These are phyloP conservation scores for Fimicolochytrium jonesii DNA, from an alignment of 192 early-diverging fungal genomes.

Conservation along the genomic window DNA sequence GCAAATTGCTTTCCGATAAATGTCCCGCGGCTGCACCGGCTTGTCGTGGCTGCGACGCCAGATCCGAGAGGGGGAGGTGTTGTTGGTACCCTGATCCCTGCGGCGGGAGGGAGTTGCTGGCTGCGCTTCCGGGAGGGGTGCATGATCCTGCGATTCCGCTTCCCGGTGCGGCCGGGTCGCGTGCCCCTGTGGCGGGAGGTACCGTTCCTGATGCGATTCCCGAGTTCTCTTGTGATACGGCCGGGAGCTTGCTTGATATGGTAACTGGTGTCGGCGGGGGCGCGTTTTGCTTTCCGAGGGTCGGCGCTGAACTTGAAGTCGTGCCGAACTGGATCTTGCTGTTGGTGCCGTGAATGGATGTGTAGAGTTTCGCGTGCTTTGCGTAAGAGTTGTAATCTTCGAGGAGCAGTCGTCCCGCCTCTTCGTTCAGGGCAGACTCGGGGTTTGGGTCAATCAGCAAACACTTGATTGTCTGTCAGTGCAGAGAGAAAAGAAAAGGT, in stretches of 20 bases:
- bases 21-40: too few species aligned
- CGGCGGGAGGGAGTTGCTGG: too few species aligned
- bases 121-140: too few species aligned
- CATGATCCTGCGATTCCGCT: too few species aligned
- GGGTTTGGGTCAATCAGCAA: conserved; percentile 91
- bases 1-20: too few species aligned
- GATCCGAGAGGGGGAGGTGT: too few species aligned
- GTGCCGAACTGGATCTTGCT: not conserved
- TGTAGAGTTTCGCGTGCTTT: conserved; percentile 72
- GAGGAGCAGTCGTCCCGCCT: conserved; percentile 84
- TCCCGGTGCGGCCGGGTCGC: too few species aligned
- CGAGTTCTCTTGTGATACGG: not conserved
- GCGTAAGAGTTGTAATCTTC: conserved; percentile 86
- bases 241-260: not conserved
- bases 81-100: too few species aligned
- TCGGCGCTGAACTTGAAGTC: not conserved
- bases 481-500: too few species aligned
- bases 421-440: conserved; percentile 94
- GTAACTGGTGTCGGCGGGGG: not conserved
- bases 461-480: conserved; percentile 87
- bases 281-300: conserved; percentile 1
- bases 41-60: too few species aligned
- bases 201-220: too few species aligned
- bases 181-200: too few species aligned
- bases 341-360: conserved; percentile 68